Conservation (phyloP, 345 rosid genomes). For the Populus nigra region DNA sequence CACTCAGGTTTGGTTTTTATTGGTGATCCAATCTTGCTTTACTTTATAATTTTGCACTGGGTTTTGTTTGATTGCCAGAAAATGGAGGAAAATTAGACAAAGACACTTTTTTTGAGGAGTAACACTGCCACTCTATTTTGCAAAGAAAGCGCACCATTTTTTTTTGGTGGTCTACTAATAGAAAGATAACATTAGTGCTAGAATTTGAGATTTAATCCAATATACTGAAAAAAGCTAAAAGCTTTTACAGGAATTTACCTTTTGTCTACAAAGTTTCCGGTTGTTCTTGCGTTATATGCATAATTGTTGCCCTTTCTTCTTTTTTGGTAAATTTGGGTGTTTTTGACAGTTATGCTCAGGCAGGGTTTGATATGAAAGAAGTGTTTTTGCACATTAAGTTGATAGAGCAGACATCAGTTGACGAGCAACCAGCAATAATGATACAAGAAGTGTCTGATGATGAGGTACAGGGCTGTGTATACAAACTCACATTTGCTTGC, state of each 20-base stretch:
- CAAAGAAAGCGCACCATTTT: not conserved
- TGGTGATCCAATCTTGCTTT: not conserved
- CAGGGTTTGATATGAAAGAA: slow-evolving; percentile 91
- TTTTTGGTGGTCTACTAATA: not conserved
- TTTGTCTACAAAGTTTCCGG: not conserved
- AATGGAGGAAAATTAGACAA: slow-evolving; percentile 17
- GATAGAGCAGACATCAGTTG: slow-evolving; percentile 90
- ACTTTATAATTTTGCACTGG: not conserved
- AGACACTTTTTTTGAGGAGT: not conserved
- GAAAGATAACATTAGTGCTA: not conserved
- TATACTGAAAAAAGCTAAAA: not conserved
- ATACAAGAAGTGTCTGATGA: slow-evolving; percentile 67
- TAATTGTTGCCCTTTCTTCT: not conserved
- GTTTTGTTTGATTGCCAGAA: slow-evolving; percentile 20
- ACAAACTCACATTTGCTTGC: slow-evolving; percentile 77
- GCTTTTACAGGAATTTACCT: not conserved
- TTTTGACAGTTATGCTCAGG: slow-evolving; percentile 71
- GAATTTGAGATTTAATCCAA: not conserved
- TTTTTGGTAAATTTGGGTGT: not conserved
- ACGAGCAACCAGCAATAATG: slow-evolving; percentile 68
- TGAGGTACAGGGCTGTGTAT: slow-evolving; percentile 50
- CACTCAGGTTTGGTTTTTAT: slow-evolving; percentile 62
- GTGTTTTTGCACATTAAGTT: slow-evolving; percentile 85
- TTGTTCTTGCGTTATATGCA: not conserved
- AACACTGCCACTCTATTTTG: not conserved